Conservation (phyloP, 139 green algal species). For the Ulvella scutata region DNA sequence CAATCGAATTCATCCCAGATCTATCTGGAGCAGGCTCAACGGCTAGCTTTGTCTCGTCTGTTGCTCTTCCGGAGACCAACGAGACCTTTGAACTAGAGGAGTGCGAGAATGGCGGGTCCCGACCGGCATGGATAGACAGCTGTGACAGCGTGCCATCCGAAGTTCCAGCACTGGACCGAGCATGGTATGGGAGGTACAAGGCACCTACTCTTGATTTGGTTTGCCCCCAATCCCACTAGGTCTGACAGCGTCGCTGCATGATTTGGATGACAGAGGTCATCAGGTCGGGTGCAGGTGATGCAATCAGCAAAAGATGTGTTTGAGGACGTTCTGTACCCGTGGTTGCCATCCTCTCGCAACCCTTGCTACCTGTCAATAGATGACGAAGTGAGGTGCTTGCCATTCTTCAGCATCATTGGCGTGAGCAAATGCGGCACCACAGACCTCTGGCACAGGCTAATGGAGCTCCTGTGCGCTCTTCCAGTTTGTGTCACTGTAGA, state of each 20-base stretch:
- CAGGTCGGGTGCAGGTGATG: not conserved
- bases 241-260: not conserved
- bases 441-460: conserved; percentile 5
- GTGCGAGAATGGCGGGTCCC: not conserved
- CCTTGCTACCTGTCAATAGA: not conserved
- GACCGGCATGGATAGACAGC: not conserved
- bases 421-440: conserved; percentile 8
- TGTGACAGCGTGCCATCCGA: not conserved
- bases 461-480: not conserved
- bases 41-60: no score
- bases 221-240: not conserved
- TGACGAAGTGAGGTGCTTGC: not conserved
- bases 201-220: not conserved
- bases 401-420: conserved; percentile 7
- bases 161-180: not conserved
- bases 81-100: not conserved
- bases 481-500: no score
- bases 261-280: no score
- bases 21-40: no score
- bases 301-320: not conserved
- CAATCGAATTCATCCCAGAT: no score
- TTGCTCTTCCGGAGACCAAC: no score
- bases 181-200: not conserved
- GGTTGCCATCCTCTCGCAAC: not conserved
- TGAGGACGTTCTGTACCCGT: not conserved